Evolutionary conservation across 768 basidiomycete species (phyloP), one percentile per base, ranked within the genome.

Genomic region (Leccinum imitatum): DNA sequence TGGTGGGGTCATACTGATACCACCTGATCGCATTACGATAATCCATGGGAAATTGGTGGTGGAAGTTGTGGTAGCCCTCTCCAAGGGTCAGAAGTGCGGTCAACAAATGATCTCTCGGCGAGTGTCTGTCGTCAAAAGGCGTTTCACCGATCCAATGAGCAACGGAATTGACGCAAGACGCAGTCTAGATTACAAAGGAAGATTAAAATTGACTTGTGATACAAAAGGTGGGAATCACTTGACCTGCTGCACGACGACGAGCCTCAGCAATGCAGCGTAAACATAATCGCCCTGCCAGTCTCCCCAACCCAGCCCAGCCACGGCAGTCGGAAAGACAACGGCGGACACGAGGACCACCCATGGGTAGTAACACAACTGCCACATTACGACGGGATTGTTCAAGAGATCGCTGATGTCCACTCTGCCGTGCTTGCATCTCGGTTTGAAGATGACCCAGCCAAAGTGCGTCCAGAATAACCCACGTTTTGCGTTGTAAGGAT

Each of bases 221-320:
- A 21, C 21, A 31, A 41, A 17, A 17, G 46, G 7, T 30, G 23
- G 13, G 11, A 5, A 5, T 8, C 15, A 14, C 27, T 19, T 17
- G 35, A 59, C 48, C 54, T 59, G 54, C 7, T 59, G 47, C 13
- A 56, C 48, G 17, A 14, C 35, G 27, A 56, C 48, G 54, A 59
- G 19, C 47, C 59, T 59, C 10, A 59, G 25, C 14, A 56, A 13
- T 15, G 58, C 47, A 9, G 54, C 27, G 27, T 56, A 57, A 37
- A 59, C 48, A 7, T 50, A 47, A n/a, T 54, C 54, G 23, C 59
- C 59, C 30, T 59, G 35, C 59, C 54, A 56, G 37, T 59, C 59
- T 23, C 54, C 46, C 59, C 59, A 59, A 15, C 58, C 53, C 19
- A 50, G 13, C n/a, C 58, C 53, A 6, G 58, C 58, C 1, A 59